A percentile compares a stretch with the other conserved stretches of the same genome.
Evolutionary conservation across 306 rosid genomes (phyloP).

Genomic region (Oemleria cerasiformis): DNA sequence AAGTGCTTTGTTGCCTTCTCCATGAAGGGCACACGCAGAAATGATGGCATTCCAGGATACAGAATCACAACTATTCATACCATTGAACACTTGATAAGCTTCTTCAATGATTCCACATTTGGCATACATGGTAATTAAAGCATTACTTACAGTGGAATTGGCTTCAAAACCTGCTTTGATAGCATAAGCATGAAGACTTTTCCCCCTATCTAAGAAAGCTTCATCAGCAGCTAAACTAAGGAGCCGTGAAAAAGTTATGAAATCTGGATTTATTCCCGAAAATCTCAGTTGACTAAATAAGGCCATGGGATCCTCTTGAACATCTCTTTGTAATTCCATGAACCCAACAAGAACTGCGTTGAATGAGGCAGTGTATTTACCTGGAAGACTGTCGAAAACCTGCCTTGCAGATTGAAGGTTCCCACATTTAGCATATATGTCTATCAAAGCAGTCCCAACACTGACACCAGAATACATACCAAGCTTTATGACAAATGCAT

Average conservation of each 20-base stretch:
- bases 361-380: conserved; percentile 38
- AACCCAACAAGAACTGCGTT: conserved; percentile 53
- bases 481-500: conserved; percentile 36
- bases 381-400: conserved; percentile 32
- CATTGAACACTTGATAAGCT: conserved; percentile 37
- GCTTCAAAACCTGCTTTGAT: conserved; percentile 43
- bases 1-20: conserved; percentile 38
- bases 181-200: conserved; percentile 43
- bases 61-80: conserved; percentile 24
- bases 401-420: conserved; percentile 37
- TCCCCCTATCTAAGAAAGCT: conserved; percentile 45
- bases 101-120: conserved; percentile 52
- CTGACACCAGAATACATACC: conserved; percentile 28
- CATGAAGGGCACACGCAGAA: conserved; percentile 47
- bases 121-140: conserved; percentile 49
- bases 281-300: conserved; percentile 39
- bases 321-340: conserved; percentile 29
- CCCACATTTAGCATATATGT: conserved; percentile 43
- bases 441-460: conserved; percentile 38
- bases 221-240: conserved; percentile 41
- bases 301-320: conserved; percentile 32
- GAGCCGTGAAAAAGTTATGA: conserved; percentile 38
- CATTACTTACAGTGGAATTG: conserved; percentile 39
- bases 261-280: conserved; percentile 30
- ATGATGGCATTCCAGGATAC: conserved; percentile 52